Evolutionary conservation across 2,329 filamentous ascomycete species (phyloP).

Genomic region (Truncatella angustata): DNA sequence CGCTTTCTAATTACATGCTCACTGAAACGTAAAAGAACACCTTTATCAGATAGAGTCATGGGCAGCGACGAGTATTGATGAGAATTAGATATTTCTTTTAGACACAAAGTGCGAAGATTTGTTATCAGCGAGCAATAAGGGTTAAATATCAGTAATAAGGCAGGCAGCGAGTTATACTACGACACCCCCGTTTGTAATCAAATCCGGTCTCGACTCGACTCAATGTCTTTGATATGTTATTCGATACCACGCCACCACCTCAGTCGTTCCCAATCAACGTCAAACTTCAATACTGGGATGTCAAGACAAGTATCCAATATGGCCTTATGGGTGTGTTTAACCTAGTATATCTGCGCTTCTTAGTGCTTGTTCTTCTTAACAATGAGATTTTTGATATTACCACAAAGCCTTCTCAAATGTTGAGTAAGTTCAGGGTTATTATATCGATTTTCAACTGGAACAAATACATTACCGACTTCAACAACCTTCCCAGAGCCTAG

Average conservation of each 20-base stretch:
- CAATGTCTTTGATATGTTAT: conserved; percentile 23
- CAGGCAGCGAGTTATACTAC: too few relatives aligned
- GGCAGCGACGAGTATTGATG: too few relatives aligned
- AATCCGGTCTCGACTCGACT: too few relatives aligned
- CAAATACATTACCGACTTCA: background rate
- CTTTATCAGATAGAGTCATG: too few relatives aligned
- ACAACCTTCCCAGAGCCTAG: conserved; percentile 20
- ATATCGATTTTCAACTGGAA: background rate
- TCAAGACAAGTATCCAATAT: background rate
- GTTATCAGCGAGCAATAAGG: too few relatives aligned
- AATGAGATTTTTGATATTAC: background rate
- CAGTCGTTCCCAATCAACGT: conserved; percentile 14
- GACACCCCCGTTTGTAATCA: too few relatives aligned
- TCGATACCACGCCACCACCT: conserved; percentile 17
- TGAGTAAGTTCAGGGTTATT: conserved; percentile 13
- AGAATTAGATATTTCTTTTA: too few relatives aligned
- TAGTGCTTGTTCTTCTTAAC: background rate
- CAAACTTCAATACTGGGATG: background rate
- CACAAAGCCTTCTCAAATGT: conserved; percentile 16
- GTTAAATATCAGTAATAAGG: too few relatives aligned
- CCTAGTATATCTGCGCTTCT: background rate
- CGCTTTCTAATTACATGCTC: too few relatives aligned
- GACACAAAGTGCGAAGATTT: too few relatives aligned
- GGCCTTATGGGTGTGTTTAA: background rate
- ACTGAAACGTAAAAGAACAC: too few relatives aligned